Evolutionary conservation across 305 asterid species (phyloP).

Genomic region (Andrographis paniculata): DNA sequence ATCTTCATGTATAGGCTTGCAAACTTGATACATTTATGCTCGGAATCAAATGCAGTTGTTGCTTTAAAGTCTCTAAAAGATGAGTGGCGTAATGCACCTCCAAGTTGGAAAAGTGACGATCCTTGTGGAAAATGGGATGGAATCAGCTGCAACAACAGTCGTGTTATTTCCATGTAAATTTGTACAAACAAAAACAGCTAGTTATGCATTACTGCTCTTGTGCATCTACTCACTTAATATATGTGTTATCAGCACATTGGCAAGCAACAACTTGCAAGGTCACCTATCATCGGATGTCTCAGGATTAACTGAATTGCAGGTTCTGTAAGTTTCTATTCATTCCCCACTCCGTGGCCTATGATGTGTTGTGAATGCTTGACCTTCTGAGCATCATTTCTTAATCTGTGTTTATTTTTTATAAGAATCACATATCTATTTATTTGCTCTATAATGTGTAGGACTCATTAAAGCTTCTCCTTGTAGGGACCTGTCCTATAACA

Average conservation of each 20-base stretch:
- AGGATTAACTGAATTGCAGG: constrained; percentile 38
- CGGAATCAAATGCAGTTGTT: constrained; percentile 31
- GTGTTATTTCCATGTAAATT: constrained; percentile 43
- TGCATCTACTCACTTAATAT: too few species aligned
- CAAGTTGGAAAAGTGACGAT: constrained; percentile 56
- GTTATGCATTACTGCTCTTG: background rate
- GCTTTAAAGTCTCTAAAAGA: constrained; percentile 36
- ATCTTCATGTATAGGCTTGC: too few species aligned
- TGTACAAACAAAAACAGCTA: background rate
- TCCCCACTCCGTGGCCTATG: background rate
- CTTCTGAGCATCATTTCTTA: background rate
- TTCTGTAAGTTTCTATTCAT: constrained; percentile 33
- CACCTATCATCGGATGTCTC: constrained; percentile 44
- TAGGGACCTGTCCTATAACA: constrained; percentile 15
- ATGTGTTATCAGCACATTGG: constrained; percentile 34
- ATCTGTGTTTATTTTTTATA: background rate
- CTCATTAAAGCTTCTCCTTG: constrained; percentile 1
- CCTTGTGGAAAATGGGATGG: constrained; percentile 71
- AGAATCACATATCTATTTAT: background rate
- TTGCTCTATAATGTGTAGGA: background rate
- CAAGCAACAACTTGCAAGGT: constrained; percentile 39
- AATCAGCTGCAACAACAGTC: constrained; percentile 31
- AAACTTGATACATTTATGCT: background rate
- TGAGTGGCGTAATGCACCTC: constrained; percentile 46
- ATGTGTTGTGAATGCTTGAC: background rate